phyloP scores from a whole-genome alignment of 148 eudicot species.

The Persicaria tinctoria region DNA sequence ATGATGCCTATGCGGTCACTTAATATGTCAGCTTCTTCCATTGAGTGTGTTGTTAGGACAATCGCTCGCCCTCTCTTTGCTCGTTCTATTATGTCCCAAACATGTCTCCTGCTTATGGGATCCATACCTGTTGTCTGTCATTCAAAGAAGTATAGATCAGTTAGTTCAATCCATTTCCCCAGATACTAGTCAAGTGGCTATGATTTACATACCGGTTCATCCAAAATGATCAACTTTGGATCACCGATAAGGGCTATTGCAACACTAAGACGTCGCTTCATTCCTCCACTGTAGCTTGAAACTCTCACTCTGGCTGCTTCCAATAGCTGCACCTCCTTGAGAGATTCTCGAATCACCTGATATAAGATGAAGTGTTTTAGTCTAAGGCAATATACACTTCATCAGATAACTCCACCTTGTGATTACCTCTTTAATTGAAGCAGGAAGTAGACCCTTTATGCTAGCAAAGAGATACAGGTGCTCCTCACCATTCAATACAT shows the following conservation, averaged over 20 bases:
- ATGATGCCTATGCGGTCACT: constrained; percentile 84
- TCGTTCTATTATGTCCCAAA: constrained; percentile 89
- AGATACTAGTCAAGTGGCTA: background rate
- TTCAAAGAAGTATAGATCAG: background rate
- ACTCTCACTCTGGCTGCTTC: constrained; percentile 62
- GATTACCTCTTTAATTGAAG: constrained; percentile 30
- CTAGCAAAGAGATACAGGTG: constrained; percentile 77
- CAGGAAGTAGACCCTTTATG: constrained; percentile 70
- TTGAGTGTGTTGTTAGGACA: constrained; percentile 82
- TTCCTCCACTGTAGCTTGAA: constrained; percentile 88
- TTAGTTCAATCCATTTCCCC: background rate
- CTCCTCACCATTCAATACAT: constrained; percentile 70
- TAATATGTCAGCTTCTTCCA: constrained; percentile 93
- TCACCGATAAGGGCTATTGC: constrained; percentile 83
- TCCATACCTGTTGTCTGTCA: constrained; percentile 94
- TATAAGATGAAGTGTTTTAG: too few species aligned
- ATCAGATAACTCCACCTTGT: too few species aligned
- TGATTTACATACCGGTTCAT: constrained; percentile 58
- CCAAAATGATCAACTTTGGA: constrained; percentile 78
- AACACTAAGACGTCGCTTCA: constrained; percentile 94
- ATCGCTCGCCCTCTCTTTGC: constrained; percentile 82
- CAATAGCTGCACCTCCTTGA: constrained; percentile 59
- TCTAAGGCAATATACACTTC: too few species aligned
- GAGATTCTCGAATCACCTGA: constrained; percentile 53
- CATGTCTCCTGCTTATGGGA: constrained; percentile 82